Conservation (phyloP, 169 alveolate species). For the Plasmodium falciparum region DNA sequence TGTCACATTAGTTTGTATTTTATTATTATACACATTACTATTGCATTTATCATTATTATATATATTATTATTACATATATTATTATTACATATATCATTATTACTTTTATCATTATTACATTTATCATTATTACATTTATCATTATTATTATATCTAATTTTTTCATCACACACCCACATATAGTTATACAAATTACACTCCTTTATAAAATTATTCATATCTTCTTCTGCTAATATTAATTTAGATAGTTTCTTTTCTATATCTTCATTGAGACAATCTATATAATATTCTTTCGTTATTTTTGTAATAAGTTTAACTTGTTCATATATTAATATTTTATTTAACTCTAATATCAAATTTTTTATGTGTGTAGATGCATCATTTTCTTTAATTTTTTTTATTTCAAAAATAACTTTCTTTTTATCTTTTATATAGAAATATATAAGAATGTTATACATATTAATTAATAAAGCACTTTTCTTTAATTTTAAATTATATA, state of each 20-base stretch:
- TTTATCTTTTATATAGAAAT: conserved; percentile 41
- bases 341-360: conserved; percentile 40
- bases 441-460: conserved; percentile 29
- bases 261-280: background rate
- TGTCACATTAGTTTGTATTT: background rate
- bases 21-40: background rate
- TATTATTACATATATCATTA: background rate
- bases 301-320: conserved; percentile 15
- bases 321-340: conserved; percentile 40
- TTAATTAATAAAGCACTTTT: conserved; percentile 58
- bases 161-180: conserved; percentile 27
- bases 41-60: conserved; percentile 5
- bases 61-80: background rate
- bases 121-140: background rate
- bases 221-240: conserved; percentile 18
- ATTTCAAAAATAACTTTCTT: conserved; percentile 26
- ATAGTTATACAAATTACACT: conserved; percentile 40
- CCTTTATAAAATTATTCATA: background rate
- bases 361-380: conserved; percentile 15
- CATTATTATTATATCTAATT: background rate
- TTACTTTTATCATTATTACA: conserved; percentile 5
- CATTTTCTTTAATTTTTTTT: conserved; percentile 37
- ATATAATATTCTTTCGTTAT: conserved; percentile 12
- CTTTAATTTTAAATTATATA: conserved; percentile 32
- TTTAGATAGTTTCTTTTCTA: conserved; percentile 1